Conservation (phyloP, 805 yeast species). For the Saccharomyces jurei region DNA sequence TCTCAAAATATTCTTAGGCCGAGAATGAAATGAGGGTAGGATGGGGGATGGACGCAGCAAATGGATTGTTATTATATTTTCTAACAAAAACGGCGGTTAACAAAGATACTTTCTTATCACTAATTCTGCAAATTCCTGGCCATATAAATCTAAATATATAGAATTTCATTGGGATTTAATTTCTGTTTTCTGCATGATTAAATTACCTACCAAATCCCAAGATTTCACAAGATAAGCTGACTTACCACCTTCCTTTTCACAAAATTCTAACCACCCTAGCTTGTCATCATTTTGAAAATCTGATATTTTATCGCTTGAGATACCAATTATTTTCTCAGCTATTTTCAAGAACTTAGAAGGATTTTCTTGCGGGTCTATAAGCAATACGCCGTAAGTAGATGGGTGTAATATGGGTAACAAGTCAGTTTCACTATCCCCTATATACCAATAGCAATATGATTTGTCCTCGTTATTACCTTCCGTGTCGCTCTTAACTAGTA, state of each 20-base stretch:
- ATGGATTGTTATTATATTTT: background rate
- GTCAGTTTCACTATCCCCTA: slow-evolving; percentile 31
- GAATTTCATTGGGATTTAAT: background rate
- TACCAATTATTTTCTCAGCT: slow-evolving; percentile 11
- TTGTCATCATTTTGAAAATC: background rate
- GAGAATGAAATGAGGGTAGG: background rate
- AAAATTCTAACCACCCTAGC: slow-evolving; percentile 4
- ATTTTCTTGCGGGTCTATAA: slow-evolving; percentile 17
- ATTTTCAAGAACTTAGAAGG: slow-evolving; percentile 16
- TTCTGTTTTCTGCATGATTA: background rate
- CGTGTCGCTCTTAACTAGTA: slow-evolving; percentile 1
- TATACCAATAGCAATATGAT: slow-evolving; percentile 17
- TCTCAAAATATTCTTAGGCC: background rate
- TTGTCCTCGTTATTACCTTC: background rate
- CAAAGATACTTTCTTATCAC: background rate
- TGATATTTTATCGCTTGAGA: background rate
- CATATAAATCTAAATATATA: background rate
- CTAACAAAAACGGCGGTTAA: background rate
- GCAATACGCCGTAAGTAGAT: slow-evolving; percentile 20
- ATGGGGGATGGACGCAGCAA: background rate
- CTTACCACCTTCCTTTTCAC: slow-evolving; percentile 8
- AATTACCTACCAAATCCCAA: slow-evolving; percentile 11
- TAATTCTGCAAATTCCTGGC: background rate
- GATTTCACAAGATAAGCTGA: slow-evolving; percentile 13
- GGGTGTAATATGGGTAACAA: slow-evolving; percentile 23